Percentiles rank a stretch among this genome's conserved stretches.
phyloP scores from a whole-genome alignment of 176 grass and related monocot species.

The Raddia guianensis region DNA sequence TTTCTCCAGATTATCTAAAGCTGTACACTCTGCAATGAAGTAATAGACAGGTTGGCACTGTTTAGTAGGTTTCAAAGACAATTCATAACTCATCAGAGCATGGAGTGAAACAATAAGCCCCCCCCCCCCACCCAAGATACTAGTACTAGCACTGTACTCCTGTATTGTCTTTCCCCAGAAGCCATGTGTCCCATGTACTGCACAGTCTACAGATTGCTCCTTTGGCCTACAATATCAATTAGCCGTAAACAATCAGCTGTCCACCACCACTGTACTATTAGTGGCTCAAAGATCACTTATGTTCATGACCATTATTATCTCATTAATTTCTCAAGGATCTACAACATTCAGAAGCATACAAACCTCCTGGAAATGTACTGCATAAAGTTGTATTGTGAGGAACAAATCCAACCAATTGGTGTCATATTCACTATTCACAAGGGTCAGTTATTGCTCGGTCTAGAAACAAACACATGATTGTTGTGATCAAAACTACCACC shows the following conservation, averaged over 20 bases:
- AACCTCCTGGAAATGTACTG: neutral
- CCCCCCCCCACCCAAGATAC: no score
- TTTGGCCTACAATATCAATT: neutral
- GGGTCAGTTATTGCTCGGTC: neutral
- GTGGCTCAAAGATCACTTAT: constrained; percentile 2
- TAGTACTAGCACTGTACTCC: neutral
- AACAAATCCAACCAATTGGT: neutral
- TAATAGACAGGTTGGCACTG: neutral
- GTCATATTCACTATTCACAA: constrained; percentile 4
- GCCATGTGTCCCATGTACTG: neutral
- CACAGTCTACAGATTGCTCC: neutral
- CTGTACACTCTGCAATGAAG: constrained; percentile 60
- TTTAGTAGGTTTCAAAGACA: neutral
- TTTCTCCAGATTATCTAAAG: constrained; percentile 89
- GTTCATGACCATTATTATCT: neutral
- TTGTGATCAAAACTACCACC: constrained; percentile 11
- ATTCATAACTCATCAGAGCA: neutral
- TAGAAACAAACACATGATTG: neutral
- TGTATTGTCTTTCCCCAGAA: neutral
- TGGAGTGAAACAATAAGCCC: neutral
- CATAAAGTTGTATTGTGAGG: neutral
- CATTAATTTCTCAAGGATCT: neutral
- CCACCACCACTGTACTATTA: neutral
- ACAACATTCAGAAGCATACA: neutral
- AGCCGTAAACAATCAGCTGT: neutral